phyloP scores from a whole-genome alignment of 2,329 filamentous ascomycete genomes.

The Tolypocladium pustulatum region DNA sequence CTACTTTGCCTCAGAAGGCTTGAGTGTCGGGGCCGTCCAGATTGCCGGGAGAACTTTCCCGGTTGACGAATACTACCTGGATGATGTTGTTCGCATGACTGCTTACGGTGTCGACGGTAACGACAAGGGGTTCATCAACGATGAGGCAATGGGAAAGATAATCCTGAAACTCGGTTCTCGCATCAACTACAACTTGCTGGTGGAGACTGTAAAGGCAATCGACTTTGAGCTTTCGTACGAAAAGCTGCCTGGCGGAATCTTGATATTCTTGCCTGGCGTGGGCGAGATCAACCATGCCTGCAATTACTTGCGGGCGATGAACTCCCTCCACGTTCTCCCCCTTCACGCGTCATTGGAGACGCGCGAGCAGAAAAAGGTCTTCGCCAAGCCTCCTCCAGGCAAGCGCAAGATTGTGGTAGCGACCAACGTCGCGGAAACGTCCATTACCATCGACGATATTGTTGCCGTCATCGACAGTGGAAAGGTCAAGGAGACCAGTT shows the following conservation, averaged over 20 bases:
- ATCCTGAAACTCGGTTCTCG: constrained; percentile 67
- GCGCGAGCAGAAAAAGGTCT: constrained; percentile 78
- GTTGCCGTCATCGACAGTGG: constrained; percentile 93
- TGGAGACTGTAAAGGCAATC: constrained; percentile 69
- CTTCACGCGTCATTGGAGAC: constrained; percentile 89
- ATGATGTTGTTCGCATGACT: constrained; percentile 75
- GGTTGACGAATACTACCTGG: constrained; percentile 80
- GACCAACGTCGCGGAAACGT: constrained; percentile 96
- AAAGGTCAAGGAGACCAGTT: constrained; percentile 92
- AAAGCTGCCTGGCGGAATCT: constrained; percentile 65
- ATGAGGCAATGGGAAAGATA: constrained; percentile 53
- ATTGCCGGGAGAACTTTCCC: constrained; percentile 85
- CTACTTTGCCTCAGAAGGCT: constrained; percentile 65
- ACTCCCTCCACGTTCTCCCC: constrained; percentile 64
- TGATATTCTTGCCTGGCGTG: constrained; percentile 92
- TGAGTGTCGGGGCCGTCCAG: constrained; percentile 68
- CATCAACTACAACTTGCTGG: constrained; percentile 85
- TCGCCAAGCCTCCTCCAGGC: constrained; percentile 61
- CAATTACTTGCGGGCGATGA: constrained; percentile 51
- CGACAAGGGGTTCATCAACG: constrained; percentile 32
- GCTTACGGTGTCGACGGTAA: constrained; percentile 51
- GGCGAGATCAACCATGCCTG: constrained; percentile 82
- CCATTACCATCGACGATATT: constrained; percentile 96
- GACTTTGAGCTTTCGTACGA: constrained; percentile 59
- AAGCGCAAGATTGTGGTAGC: constrained; percentile 89